Conservation (phyloP, 148 eudicot species). For the Chenopodium formosanum region DNA sequence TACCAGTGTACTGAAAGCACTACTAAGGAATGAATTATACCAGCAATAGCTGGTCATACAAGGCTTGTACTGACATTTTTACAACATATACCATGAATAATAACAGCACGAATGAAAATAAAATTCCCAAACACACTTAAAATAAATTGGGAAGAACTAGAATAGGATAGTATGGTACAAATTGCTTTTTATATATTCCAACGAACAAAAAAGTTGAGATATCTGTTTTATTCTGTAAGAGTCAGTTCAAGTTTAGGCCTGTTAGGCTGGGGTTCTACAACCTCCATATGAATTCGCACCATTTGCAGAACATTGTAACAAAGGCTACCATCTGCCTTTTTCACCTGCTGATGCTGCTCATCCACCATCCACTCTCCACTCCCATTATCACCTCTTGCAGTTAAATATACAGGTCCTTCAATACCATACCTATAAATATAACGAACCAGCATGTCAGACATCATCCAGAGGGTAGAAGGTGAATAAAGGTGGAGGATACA, state of each 20-base stretch:
- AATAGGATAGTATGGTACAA: no score
- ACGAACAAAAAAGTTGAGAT: not conserved
- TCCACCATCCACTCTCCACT: conserved; percentile 86
- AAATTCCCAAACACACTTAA: not conserved
- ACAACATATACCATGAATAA: no score
- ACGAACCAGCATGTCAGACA: not conserved
- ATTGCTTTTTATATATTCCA: no score
- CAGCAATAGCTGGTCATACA: not conserved
- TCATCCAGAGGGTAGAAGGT: not conserved
- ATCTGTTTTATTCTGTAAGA: conserved; percentile 33
- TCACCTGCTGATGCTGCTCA: conserved; percentile 81
- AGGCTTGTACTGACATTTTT: not conserved
- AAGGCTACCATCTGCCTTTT: conserved; percentile 58
- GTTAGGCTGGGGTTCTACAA: conserved; percentile 91
- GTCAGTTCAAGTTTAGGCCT: conserved; percentile 90
- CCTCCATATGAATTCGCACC: conserved; percentile 81
- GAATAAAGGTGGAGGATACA: not conserved
- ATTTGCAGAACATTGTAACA: conserved; percentile 71
- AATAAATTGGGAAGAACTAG: no score
- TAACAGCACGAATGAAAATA: no score
- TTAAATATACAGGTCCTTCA: conserved; percentile 88
- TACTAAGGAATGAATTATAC: not conserved
- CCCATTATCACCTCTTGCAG: conserved; percentile 51
- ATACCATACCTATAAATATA: conserved; percentile 70
- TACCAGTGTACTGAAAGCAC: no score